Base-by-base conservation (phyloP, 2,329 filamentous ascomycete genomes). In the Botryotinia narcissicola region DNA sequence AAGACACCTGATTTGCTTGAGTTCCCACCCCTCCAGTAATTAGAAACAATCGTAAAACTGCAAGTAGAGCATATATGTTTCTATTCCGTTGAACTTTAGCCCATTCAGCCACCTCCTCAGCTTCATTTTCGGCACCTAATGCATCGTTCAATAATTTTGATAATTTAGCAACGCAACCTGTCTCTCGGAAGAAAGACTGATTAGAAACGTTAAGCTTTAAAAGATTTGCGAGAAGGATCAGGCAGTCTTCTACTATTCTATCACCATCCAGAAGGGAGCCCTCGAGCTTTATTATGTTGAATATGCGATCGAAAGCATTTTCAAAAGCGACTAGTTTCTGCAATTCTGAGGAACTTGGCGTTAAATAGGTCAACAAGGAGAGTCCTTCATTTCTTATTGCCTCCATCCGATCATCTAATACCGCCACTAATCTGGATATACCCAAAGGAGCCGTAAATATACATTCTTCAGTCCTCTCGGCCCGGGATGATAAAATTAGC, bases 251-350 rank as follows among this genome's bases (percentile, higher is more conserved):
- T 4, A 98, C 93, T 20, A 93, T 89, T 75, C 95, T 92, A 60
- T 93, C 94, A 25, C 96, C 96, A 78, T 97, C 91, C 7, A 87
- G 87, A 62, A 99, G 84, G 3, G 91, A 92, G 0, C 96, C 96
- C 79, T 99, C 96, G 0, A 87, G 85, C 76, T 91, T 88, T 71
- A 99, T 93, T 71, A 98, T 91, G 62, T 86, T 86, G 81, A 98
- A 98, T 40, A 97, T 85, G 61, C 92, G 90, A 75, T 96, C 94
- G 79, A 98, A 98, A 0, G 95, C 93, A 85, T 94, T 95, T 79
- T 98, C 94, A 77, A 98, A 98, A 0, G 94, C 96, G 37, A 98
- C 95, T 2, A 98, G 87, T 82, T 98, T 98, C 81, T 98, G 95
- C 70, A 99, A 88, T 79, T 98, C 95, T 60, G 91, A 85, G 14